Evolutionary conservation across 257 asterid species (phyloP).

Genomic region (Schizonepeta tenuifolia): DNA sequence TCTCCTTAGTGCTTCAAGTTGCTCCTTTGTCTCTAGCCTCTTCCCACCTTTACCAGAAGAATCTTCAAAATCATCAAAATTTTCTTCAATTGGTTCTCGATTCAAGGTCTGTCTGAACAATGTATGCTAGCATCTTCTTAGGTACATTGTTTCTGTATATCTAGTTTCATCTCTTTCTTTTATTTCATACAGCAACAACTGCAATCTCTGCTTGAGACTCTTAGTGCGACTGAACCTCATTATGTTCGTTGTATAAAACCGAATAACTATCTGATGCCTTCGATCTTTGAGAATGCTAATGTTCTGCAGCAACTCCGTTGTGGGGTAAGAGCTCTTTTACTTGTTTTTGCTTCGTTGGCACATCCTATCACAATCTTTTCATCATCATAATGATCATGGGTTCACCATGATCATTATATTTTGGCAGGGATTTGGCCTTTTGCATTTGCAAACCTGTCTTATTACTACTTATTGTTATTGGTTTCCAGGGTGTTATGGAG

Average conservation of each 20-base stretch:
- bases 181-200: conserved; percentile 73
- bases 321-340: conserved; percentile 60
- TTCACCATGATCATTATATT: conserved; percentile 6
- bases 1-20: conserved; percentile 74
- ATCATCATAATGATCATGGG: neutral
- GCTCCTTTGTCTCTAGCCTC: conserved; percentile 74
- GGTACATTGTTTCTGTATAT: conserved; percentile 20
- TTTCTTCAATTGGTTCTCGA: conserved; percentile 85
- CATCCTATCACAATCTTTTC: conserved; percentile 4
- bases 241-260: conserved; percentile 90
- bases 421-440: conserved; percentile 16
- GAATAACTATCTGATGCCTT: conserved; percentile 82
- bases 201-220: conserved; percentile 89
- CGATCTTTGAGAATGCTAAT: conserved; percentile 77
- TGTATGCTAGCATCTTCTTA: conserved; percentile 20
- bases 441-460: conserved; percentile 28
- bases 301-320: conserved; percentile 91
- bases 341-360: neutral
- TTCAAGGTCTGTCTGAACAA: conserved; percentile 65
- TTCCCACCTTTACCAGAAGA: conserved; percentile 86
- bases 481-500: conserved; percentile 87
- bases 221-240: conserved; percentile 84
- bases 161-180: conserved; percentile 31
- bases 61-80: conserved; percentile 78
- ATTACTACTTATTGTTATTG: conserved; percentile 3